These are phyloP conservation scores for Citrus trifoliata DNA, from an alignment of 345 rosid species.

Conservation along the genomic window DNA sequence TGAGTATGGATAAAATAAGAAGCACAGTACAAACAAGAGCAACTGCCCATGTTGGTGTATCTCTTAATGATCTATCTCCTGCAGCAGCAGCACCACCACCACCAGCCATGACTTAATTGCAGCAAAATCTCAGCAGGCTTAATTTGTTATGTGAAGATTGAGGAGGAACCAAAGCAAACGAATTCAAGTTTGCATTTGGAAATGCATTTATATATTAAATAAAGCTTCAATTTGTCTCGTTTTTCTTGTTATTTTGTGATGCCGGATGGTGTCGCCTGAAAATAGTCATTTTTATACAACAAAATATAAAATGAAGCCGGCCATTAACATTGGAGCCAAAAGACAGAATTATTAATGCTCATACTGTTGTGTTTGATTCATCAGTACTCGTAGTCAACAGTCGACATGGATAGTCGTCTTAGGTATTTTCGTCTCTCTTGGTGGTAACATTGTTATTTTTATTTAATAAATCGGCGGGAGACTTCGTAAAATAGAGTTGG, in stretches of 20 bases:
- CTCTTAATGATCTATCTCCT: conserved; percentile 33
- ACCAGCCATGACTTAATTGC: conserved; percentile 31
- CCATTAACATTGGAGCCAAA: conserved; percentile 8
- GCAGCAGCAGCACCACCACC: conserved; percentile 19
- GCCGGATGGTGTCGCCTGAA: background rate
- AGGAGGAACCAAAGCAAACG: background rate
- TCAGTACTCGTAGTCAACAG: too few relatives aligned
- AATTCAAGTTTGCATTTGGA: too few relatives aligned
- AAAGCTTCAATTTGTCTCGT: background rate
- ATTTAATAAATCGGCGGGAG: background rate
- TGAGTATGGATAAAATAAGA: conserved; percentile 40
- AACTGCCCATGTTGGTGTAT: conserved; percentile 72
- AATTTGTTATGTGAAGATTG: background rate
- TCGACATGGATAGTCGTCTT: background rate
- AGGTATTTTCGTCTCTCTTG: background rate
- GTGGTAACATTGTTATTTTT: background rate
- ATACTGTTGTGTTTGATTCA: too few relatives aligned
- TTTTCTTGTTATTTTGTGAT: background rate
- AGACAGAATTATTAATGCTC: background rate
- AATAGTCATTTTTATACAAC: background rate
- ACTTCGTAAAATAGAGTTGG: background rate
- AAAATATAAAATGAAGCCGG: conserved; percentile 8
- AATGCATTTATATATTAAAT: background rate
- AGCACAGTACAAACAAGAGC: conserved; percentile 47
- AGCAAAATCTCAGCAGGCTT: background rate